phyloP scores from a whole-genome alignment of 129 eudicot genomes.

The Saposhnikovia divaricata region DNA sequence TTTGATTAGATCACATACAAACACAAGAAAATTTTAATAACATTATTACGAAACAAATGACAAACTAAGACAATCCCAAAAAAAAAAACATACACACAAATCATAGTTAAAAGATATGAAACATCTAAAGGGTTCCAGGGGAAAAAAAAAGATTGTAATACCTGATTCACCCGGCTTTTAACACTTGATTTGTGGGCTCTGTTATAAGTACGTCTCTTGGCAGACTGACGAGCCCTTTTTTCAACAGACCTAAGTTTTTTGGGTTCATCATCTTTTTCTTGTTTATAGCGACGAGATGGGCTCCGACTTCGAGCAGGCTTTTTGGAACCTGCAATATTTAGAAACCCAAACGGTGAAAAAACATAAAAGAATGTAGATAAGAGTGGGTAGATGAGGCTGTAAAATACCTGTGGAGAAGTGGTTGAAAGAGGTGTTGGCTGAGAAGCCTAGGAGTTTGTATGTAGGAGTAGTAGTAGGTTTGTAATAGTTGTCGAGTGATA shows the following conservation, averaged over 20 bases:
- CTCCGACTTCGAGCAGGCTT: constrained; percentile 22
- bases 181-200: constrained; percentile 65
- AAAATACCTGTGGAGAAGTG: constrained; percentile 48
- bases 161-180: constrained; percentile 81
- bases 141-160: neutral
- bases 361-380: too few species aligned
- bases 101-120: too few species aligned
- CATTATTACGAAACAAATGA: neutral
- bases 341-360: neutral
- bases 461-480: constrained; percentile 13
- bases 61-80: neutral
- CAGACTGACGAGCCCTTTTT: constrained; percentile 81
- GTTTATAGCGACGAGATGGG: constrained; percentile 38
- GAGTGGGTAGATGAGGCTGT: neutral
- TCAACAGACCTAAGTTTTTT: constrained; percentile 77
- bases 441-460: constrained; percentile 49
- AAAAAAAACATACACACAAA: neutral
- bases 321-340: constrained; percentile 33
- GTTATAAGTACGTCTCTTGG: constrained; percentile 60
- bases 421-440: constrained; percentile 43
- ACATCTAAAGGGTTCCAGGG: too few species aligned
- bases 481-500: constrained; percentile 25
- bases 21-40: neutral
- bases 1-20: neutral
- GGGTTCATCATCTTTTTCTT: constrained; percentile 11